Evolutionary conservation across 2,329 filamentous ascomycete species (phyloP), one percentile per base, ranked within the genome.

Genomic region (Alternaria triticimaculans): DNA sequence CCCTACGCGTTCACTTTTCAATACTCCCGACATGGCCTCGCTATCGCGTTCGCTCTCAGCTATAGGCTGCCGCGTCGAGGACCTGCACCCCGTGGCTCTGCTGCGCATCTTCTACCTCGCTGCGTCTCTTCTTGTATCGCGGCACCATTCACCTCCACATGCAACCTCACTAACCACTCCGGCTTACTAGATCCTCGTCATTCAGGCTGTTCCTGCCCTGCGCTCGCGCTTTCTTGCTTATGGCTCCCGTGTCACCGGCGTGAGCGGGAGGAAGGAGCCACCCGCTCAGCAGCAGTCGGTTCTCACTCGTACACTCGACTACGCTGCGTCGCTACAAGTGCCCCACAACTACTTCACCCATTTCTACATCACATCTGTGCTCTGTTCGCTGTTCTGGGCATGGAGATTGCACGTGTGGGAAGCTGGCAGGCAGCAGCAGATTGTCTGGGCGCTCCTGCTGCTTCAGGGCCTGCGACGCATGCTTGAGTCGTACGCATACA

Each of bases 281-380:
- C 49, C 53, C n/a, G 51, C 44, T 28, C 61, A 64, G 54, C 54
- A 57, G 48, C n/a, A 65, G 43, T 66, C 68, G 14, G 15, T 50
- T 18, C 7, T 73, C 49, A 58, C 50, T 18, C 67, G 61, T 21
- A 54, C 83, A 49, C 81, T 89, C 63, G 87, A 89, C 71, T 76
- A 76, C 61, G 73, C 87, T 20, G 85, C 87, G 33, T 81, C 79
- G 41, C 78, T 86, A 69, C 87, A 88, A 76, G 90, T 97, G 37
- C 94, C 95, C 21, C 96, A 98, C 81, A 87, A 87, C 65, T 98
- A 92, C 89, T 98, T 98, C 80, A 87, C 86, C 46, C 92, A 96
- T 72, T 98, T 97, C 82, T 98, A 99, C 78, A 76, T 92, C 57
- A 78, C 89, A 37, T 95, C 92, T 4, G 81, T 94, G 5, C 76